Evolutionary conservation across 495 filamentous ascomycete species (phyloP), one percentile per base, ranked within the genome.

Genomic region (Aspergillus coremiiformis): DNA sequence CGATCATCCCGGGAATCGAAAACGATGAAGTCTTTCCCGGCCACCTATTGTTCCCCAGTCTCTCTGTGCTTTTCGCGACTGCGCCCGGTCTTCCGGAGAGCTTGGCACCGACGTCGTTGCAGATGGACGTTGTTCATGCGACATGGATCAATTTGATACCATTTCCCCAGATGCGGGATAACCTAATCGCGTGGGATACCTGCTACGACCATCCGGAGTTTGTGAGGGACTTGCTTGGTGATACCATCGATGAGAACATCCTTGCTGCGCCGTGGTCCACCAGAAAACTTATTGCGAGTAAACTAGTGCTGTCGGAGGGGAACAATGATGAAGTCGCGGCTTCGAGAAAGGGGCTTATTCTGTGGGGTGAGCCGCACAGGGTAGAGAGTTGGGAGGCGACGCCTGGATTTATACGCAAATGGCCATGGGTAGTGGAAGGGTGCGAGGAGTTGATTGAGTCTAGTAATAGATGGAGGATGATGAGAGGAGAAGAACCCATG

Each of bases 391-490:
- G 52, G 52, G 52, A 55, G 30, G 52, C 45, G 7, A 55, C 52
- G 12, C 52, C 52, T 10, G 52, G 47, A 17, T 55, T 55, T 21
- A 14, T 55, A 23, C 14, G 37, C 15, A 55, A 55, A 21, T 55
- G 52, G 52, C 26, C 24, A 14, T 55, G 52, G 52, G 46, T 19
- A 7, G 46, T 50, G 9, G 44, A 49, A 39, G 52, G 52, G 5
- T 52, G 49, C 32, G 48, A 50, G 8, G 57, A 53, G 26, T 24
- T 60, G 29, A 55, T 53, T 24, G 51, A 56, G 32, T 54, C 41
- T n/a, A 58, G 53, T 47, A 53, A 58, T 53, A 46, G 47, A 19
- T 55, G 52, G 52, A 49, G 52, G 29, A 35, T n/a, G 24, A 33
- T 19, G 3, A 49, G 52, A 29, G 52, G 52, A 0, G 52, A 55